Base-by-base conservation (phyloP, 176 grass and related monocot species). In the Melocanna baccifera region DNA sequence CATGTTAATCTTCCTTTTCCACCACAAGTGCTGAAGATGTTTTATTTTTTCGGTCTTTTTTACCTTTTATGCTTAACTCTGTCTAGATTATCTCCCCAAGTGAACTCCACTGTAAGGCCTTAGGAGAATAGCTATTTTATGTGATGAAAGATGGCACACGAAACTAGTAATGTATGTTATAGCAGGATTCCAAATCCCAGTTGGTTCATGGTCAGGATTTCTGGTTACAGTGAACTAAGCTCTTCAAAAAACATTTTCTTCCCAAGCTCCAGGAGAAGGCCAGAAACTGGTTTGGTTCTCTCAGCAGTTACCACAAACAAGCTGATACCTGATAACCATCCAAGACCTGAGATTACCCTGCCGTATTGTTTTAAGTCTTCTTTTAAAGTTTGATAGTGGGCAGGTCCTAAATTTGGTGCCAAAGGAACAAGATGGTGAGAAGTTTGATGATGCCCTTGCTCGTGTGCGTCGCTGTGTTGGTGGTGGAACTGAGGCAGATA, bases 391-490 rank as follows among this genome's bases (percentile, higher is more conserved):
- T 80, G 46, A 56, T 77, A 43, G 55, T 70, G 55, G 53, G 15
- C 79, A 98, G 96, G 93, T 98, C 50, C 83, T 98, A 46, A 85
- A 37, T 89, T 78, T 93, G 87, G 86, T 98, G 69, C 95, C 89
- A 16, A 98, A 92, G 83, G 96, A 93, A 87, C 79, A 87, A 69
- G 93, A 93, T 51, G 96, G 96, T 39, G 96, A 95, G 75, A 88
- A 65, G 40, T 93, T 95, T 73, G 83, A 93, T 83, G 85, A 93
- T 86, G 91, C 96, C 59, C 91, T 98, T 91, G 53, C 83, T 57
- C 96, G 96, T 81, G 93, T 98, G 46, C 51, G 89, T 46, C 91
- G 91, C 72, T 98, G 93, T 81, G 78, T 98, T 93, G 89, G 93
- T 73, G 95, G 93, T 83, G 91, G 95, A 86, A 81, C 85, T 62